Percentiles rank a stretch among this genome's conserved stretches.
Evolutionary conservation across 257 asterid species (phyloP).

Genomic region (Plectranthus barbatus): DNA sequence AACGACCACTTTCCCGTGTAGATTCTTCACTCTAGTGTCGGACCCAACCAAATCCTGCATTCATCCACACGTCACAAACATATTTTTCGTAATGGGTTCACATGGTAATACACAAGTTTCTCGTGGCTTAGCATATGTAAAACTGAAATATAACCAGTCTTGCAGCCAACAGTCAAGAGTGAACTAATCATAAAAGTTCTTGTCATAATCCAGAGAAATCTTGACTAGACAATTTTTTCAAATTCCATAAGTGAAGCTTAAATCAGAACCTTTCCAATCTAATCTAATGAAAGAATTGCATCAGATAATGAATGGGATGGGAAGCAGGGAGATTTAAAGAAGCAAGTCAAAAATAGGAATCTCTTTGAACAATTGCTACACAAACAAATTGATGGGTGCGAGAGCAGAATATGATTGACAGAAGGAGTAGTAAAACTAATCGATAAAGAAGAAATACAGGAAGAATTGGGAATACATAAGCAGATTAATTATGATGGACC

Average conservation of each 20-base stretch:
- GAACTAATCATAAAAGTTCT: neutral
- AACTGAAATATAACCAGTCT: neutral
- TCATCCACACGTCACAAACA: conserved; percentile 13
- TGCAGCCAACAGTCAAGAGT: neutral
- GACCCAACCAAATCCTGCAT: conserved; percentile 57
- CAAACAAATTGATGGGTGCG: neutral
- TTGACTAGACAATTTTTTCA: neutral
- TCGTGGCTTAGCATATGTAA: neutral
- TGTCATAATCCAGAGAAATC: neutral
- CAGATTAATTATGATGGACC: conserved; percentile 26
- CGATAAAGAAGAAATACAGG: neutral
- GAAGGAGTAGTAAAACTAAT: neutral
- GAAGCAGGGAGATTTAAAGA: neutral
- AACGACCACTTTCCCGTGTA: conserved; percentile 60
- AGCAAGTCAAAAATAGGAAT: neutral
- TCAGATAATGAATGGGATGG: neutral
- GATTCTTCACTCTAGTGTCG: conserved; percentile 40
- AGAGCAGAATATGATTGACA: neutral
- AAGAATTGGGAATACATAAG: neutral
- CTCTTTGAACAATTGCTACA: neutral
- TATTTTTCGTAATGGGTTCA: neutral
- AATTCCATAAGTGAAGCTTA: neutral
- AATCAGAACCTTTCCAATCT: neutral
- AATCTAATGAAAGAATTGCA: neutral
- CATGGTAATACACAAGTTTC: neutral